Base-by-base conservation (phyloP, 176 grass and related monocot genomes). In the Typha latifolia region DNA sequence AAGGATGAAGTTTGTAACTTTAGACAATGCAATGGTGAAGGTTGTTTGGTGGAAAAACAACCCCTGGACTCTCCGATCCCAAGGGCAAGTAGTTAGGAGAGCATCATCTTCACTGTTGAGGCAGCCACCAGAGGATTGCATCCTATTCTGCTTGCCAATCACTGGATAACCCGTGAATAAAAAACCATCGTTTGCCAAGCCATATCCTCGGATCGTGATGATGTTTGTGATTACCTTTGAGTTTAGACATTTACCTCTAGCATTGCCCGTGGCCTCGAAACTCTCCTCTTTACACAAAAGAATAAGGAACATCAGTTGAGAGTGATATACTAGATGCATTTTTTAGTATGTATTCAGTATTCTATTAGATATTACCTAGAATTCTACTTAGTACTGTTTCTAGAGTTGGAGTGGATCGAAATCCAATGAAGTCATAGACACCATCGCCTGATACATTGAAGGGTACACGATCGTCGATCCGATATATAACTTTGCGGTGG, bases 111-210 rank as follows among this genome's bases (percentile, higher is more conserved):
- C 63, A 5, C 65, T 51, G 12, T 64, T 12, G 52, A 79, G 11
- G 71, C 84, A 92, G 12, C 76, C 61, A 16, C 84, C 78, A 0
- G 84, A 84, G 4, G 84, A 68, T 55, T 92, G 89, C 51, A 92
- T 76, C 63, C 52, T 66, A 72, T 88, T 67, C 62, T 92, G 89
- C 15, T 53, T 63, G 2, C 89, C 88, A 4, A 87, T 62, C 21
- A 91, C 88, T 1, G 84, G 84, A 70, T 91, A 91, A 14, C 84
- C 88, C n/a, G 72, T 57, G 84, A 92, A 92, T 49, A 67, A 27
- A 3, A 64, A 18, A 14, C 70, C 47, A 43, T 83, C 64, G 74
- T 32, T 71, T 0, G 49, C 68, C 2, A 82, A 57, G n/a, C 52
- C 61, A 48, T 51, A 77, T 56, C 72, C 52, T 0, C 57, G 68